Evolutionary conservation across 768 basidiomycete species (phyloP).

Genomic region (Boletus sp.): DNA sequence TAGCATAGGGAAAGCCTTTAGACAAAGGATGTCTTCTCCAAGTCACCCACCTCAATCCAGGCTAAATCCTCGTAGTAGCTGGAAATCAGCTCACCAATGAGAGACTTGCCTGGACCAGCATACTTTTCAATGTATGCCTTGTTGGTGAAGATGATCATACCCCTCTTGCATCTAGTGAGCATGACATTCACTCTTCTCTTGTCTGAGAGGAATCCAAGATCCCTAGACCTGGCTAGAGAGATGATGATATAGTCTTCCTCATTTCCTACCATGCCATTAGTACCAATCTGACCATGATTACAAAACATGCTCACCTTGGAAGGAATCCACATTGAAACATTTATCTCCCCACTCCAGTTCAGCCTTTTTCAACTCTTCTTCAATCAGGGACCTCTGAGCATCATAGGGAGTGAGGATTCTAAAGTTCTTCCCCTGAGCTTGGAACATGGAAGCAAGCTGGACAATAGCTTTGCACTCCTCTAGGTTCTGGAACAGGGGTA

Average conservation of each 20-base stretch:
- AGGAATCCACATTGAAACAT: constrained; percentile 76
- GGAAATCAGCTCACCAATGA: constrained; percentile 41
- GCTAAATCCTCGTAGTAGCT: constrained; percentile 31
- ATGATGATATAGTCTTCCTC: constrained; percentile 78
- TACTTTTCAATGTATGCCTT: constrained; percentile 55
- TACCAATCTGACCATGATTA: background rate
- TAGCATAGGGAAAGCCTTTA: constrained; percentile 2
- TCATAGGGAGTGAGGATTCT: constrained; percentile 83
- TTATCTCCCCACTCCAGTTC: constrained; percentile 63
- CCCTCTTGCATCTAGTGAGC: constrained; percentile 76
- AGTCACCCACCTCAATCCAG: constrained; percentile 37
- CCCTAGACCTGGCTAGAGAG: constrained; percentile 62
- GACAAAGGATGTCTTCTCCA: constrained; percentile 23
- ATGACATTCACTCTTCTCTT: constrained; percentile 80
- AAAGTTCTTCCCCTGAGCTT: constrained; percentile 48
- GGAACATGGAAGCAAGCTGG: constrained; percentile 55
- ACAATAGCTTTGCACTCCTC: constrained; percentile 57
- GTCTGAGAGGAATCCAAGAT: constrained; percentile 67
- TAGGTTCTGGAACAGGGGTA: constrained; percentile 47
- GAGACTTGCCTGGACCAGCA: constrained; percentile 47
- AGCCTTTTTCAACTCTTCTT: constrained; percentile 48
- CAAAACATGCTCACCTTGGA: constrained; percentile 57
- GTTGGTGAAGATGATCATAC: constrained; percentile 74
- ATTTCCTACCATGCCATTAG: constrained; percentile 53
- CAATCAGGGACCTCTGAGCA: constrained; percentile 61